Evolutionary conservation across 2,329 filamentous ascomycete species (phyloP).

Genomic region (Tolypocladium tundrense): DNA sequence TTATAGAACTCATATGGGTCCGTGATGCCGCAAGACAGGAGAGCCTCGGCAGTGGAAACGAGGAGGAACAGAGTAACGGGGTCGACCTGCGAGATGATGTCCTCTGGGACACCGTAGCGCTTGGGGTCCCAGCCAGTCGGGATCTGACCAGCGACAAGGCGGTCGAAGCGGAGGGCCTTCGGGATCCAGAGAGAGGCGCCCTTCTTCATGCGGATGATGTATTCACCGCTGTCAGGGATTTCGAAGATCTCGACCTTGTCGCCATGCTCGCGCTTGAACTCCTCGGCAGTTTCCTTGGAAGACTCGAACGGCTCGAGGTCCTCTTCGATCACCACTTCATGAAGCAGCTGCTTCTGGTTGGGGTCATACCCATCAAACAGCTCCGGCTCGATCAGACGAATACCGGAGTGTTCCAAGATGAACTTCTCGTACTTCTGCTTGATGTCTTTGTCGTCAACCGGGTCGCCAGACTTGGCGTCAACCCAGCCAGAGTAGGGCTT

Average conservation of each 20-base stretch:
- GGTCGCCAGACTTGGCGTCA: constrained; percentile 85
- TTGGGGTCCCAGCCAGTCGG: constrained; percentile 96
- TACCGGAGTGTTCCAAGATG: constrained; percentile 93
- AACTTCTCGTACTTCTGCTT: constrained; percentile 96
- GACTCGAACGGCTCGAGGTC: constrained; percentile 95
- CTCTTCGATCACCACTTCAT: constrained; percentile 95
- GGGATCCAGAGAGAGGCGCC: constrained; percentile 90
- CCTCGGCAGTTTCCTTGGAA: constrained; percentile 92
- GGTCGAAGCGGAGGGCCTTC: constrained; percentile 94
- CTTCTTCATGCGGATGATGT: constrained; percentile 89
- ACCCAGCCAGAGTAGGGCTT: constrained; percentile 96
- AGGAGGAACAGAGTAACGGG: constrained; percentile 93
- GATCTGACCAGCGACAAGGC: constrained; percentile 92
- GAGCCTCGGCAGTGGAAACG: constrained; percentile 83
- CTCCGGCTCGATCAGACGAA: constrained; percentile 94
- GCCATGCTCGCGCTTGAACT: constrained; percentile 94
- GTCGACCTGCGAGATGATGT: constrained; percentile 96
- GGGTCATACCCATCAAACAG: constrained; percentile 95
- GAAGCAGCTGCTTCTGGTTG: constrained; percentile 95
- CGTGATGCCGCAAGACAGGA: constrained; percentile 88
- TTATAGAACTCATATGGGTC: constrained; percentile 99
- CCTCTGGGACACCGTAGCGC: constrained; percentile 90
- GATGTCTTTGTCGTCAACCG: constrained; percentile 95
- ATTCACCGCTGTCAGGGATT: constrained; percentile 87
- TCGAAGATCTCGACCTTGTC: constrained; percentile 98